Conservation (phyloP, 2,329 filamentous ascomycete species). For the Seiridium cupressi region DNA sequence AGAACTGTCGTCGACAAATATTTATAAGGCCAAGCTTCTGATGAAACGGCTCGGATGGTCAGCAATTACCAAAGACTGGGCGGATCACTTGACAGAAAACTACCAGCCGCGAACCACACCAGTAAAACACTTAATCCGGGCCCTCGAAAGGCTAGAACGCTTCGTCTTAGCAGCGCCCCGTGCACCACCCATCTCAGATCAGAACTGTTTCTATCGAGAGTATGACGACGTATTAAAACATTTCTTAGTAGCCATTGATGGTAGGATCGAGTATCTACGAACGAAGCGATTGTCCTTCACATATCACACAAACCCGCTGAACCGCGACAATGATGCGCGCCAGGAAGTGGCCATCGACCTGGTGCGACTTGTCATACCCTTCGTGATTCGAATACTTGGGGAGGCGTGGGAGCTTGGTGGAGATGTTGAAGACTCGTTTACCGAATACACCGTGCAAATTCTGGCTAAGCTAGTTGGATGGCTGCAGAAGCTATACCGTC, state of each 20-base stretch:
- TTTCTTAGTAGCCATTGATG: constrained; percentile 21
- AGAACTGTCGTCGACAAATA: constrained; percentile 9
- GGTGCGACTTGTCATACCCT: constrained; percentile 20
- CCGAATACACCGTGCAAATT: constrained; percentile 17
- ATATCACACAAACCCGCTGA: background rate
- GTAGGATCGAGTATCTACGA: constrained; percentile 18
- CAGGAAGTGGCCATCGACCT: constrained; percentile 20
- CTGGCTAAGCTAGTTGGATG: constrained; percentile 20
- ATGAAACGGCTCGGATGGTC: constrained; percentile 20
- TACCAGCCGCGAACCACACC: constrained; percentile 13
- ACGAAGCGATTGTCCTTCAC: constrained; percentile 11
- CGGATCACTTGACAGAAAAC: constrained; percentile 12
- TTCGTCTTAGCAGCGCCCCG: constrained; percentile 16
- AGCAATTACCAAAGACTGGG: constrained; percentile 16
- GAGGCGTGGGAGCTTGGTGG: constrained; percentile 22
- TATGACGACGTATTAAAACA: constrained; percentile 19
- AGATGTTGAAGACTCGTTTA: constrained; percentile 21
- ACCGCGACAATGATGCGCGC: constrained; percentile 4
- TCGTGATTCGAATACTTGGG: constrained; percentile 20
- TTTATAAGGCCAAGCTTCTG: constrained; percentile 13
- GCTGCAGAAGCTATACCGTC: constrained; percentile 19
- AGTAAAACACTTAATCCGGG: constrained; percentile 15
- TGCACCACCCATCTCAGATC: constrained; percentile 17
- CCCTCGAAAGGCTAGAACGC: constrained; percentile 23
- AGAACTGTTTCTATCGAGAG: constrained; percentile 22